Evolutionary conservation across 805 yeast species (phyloP).

Genomic region (Teunomyces gatunensis): DNA sequence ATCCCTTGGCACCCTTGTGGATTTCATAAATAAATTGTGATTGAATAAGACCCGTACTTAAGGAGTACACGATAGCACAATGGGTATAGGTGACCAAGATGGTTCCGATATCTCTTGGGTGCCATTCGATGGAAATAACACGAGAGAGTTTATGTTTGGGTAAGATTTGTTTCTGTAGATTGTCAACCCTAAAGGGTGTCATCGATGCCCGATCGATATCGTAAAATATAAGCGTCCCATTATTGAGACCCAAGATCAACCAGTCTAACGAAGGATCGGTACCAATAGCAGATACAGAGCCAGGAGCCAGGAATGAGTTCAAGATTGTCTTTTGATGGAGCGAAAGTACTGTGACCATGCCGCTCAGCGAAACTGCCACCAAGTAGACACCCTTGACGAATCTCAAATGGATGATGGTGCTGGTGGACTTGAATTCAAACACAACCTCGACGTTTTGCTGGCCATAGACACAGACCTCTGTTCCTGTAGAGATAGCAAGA

Average conservation of each 20-base stretch:
- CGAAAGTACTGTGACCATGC: slow-evolving; percentile 67
- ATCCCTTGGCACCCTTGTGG: slow-evolving; percentile 68
- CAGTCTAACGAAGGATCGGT: slow-evolving; percentile 89
- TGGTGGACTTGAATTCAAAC: slow-evolving; percentile 50
- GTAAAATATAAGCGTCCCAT: slow-evolving; percentile 68
- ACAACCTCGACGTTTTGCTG: slow-evolving; percentile 75
- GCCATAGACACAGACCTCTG: slow-evolving; percentile 78
- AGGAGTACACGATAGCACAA: slow-evolving; percentile 65
- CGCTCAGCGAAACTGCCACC: slow-evolving; percentile 62
- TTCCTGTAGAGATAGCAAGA: slow-evolving; percentile 76
- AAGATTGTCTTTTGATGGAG: slow-evolving; percentile 60
- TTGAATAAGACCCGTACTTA: slow-evolving; percentile 59
- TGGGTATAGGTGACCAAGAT: slow-evolving; percentile 70
- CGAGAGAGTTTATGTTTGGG: slow-evolving; percentile 61
- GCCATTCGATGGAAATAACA: slow-evolving; percentile 68
- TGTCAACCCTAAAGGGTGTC: slow-evolving; percentile 66
- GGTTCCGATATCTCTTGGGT: slow-evolving; percentile 86
- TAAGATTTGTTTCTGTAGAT: slow-evolving; percentile 60
- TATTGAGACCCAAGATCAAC: slow-evolving; percentile 74
- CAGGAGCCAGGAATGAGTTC: slow-evolving; percentile 59
- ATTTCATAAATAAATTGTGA: slow-evolving; percentile 58
- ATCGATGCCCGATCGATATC: slow-evolving; percentile 77
- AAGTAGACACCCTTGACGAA: slow-evolving; percentile 82
- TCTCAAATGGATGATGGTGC: slow-evolving; percentile 52
- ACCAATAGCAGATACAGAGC: slow-evolving; percentile 64